phyloP scores from a whole-genome alignment of 2,329 filamentous ascomycete species.

The Biscogniauxia marginata region DNA sequence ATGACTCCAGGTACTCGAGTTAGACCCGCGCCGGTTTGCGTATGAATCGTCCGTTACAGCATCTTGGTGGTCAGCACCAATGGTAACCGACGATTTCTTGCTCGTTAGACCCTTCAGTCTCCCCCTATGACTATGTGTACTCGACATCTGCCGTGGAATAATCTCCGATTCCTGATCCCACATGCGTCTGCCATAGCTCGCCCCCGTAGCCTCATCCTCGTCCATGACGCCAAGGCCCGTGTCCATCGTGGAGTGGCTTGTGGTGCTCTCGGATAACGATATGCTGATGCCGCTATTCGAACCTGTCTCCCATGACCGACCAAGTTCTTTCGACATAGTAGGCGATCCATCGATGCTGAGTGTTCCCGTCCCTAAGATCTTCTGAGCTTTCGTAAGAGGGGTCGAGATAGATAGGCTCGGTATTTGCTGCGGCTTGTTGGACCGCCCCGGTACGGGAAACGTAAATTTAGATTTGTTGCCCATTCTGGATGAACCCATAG shows the following conservation, averaged over 20 bases:
- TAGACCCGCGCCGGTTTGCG: slow-evolving; percentile 49
- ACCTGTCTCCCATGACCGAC: slow-evolving; percentile 41
- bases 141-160: slow-evolving; percentile 36
- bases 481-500: slow-evolving; percentile 31
- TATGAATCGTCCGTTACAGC: slow-evolving; percentile 42
- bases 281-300: slow-evolving; percentile 47
- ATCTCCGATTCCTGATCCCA: slow-evolving; percentile 51
- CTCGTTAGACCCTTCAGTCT: slow-evolving; percentile 16
- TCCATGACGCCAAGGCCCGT: slow-evolving; percentile 26
- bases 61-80: slow-evolving; percentile 27
- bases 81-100: slow-evolving; percentile 26
- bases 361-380: slow-evolving; percentile 47
- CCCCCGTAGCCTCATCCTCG: slow-evolving; percentile 23
- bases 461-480: slow-evolving; percentile 44
- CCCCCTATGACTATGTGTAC: slow-evolving; percentile 15
- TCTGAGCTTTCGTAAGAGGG: slow-evolving; percentile 51
- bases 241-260: slow-evolving; percentile 32
- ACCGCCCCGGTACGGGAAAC: slow-evolving; percentile 49
- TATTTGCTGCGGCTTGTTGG: slow-evolving; percentile 39
- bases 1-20: slow-evolving; percentile 55
- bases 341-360: slow-evolving; percentile 40
- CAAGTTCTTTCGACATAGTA: slow-evolving; percentile 14
- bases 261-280: slow-evolving; percentile 42
- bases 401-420: slow-evolving; percentile 32
- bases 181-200: slow-evolving; percentile 26